Evolutionary conservation across 163 green algal genomes (phyloP), one percentile per base, ranked within the genome.

Genomic region (Scenedesmus sp.): DNA sequence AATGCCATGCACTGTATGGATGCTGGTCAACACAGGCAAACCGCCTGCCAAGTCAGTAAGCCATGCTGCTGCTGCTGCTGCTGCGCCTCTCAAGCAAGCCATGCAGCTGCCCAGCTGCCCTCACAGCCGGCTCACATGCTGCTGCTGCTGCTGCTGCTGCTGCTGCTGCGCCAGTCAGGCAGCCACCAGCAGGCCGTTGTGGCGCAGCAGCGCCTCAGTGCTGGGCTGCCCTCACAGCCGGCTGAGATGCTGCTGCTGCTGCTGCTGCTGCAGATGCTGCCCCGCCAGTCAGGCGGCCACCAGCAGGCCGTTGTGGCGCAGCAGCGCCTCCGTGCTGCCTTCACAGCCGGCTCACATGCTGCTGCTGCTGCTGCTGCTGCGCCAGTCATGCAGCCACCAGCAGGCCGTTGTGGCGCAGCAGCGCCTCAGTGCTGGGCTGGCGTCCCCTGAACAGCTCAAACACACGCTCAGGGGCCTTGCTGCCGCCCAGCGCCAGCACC

Each of bases 371-470:
- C 64, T 82, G 64, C 67, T 62, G 59, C 9, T 8, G 7, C 8
- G 20, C 5, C 3, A 74, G 86, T 90, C 67, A 84, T 70, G 83
- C 83, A 34, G 87, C 87, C 62, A 73, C 70, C 59, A 98, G 89
- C 54, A 99, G 94, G 34, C 95, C 96, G 89, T 92, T 98, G 94
- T 99, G 98, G 18, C 97, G 91, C 34, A 99, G 94, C 87, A 99
- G 95, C 0, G 98, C 91, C 88, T 98, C 96, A 2, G 95, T 98
- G 62, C 94, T 97, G 1, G 98, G 98, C 52, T 97, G 96, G 0
- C 98, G 92, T 15, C 98, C 98, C 18, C 98, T 94, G 97, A 99
- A 99, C 26, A 96, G 93, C 92, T 96, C 92, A 93, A 97, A 98
- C 55, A 98, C 96, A 3, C 95, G 34, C 13, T 90, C 94, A 26